A percentile compares a stretch with the other conserved stretches of the same genome.
Evolutionary conservation across 768 basidiomycete species (phyloP).

Genomic region (Lyophyllum atratum): DNA sequence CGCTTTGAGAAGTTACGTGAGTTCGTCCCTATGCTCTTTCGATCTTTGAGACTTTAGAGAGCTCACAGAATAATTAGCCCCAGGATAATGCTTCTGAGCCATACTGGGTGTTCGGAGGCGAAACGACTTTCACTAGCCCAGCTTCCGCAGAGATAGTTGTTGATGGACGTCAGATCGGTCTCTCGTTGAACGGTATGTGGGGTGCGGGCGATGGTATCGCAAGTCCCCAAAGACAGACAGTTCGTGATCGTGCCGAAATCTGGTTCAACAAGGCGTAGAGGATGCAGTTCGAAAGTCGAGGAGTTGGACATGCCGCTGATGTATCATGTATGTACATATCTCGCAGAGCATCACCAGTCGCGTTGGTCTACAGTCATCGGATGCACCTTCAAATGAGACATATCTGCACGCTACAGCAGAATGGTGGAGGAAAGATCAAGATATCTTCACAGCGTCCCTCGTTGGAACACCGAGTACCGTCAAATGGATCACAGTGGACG

Average conservation of each 20-base stretch:
- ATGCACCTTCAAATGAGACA: too few relatives aligned
- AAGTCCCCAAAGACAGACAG: constrained; percentile 8
- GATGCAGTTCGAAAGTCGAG: too few relatives aligned
- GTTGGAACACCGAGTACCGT: too few relatives aligned
- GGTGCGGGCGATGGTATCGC: constrained; percentile 13
- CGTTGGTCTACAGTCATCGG: too few relatives aligned
- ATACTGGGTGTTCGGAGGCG: constrained; percentile 9
- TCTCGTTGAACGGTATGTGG: constrained; percentile 14
- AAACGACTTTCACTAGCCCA: background rate
- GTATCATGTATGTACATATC: too few relatives aligned
- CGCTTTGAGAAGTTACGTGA: constrained; percentile 11
- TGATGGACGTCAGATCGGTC: background rate
- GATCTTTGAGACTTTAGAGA: too few relatives aligned
- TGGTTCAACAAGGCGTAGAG: background rate
- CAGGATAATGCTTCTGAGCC: constrained; percentile 15
- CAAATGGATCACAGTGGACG: too few relatives aligned
- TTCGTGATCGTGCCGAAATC: constrained; percentile 7
- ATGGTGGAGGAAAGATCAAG: too few relatives aligned
- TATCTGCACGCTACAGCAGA: too few relatives aligned
- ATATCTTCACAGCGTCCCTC: too few relatives aligned
- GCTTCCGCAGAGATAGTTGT: background rate
- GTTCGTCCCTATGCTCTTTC: background rate
- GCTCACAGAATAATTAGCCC: background rate
- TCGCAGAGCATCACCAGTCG: too few relatives aligned
- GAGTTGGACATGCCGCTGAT: too few relatives aligned